Base-by-base conservation (phyloP, 345 rosid genomes). In the Schrenkiella parvula region DNA sequence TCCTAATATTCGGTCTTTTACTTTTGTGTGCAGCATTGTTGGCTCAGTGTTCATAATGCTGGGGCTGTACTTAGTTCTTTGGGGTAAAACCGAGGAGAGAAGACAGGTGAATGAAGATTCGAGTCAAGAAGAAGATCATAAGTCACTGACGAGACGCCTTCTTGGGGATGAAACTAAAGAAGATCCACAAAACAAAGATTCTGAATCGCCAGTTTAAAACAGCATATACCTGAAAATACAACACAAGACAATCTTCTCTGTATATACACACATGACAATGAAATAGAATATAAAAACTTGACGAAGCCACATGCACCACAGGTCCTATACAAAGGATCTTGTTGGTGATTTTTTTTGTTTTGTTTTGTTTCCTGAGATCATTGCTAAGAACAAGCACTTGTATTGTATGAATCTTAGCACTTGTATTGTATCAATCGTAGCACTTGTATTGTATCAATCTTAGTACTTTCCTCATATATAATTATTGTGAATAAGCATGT, bases 71-170 rank as follows among this genome's bases (percentile, higher is more conserved):
- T 79, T 78, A 7, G 86, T 87, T 25, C 72, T 85, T 1, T 86
- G 89, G 92, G 91, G 91, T 4, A 87, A 88, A 81, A 69, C 69
- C 1, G 76, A 82, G 66, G 93, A 88, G 79, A 80, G 74, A 73
- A 79, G 53, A 56, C 34, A 55, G 9, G 32, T 55, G 44, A 28
- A 28, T 35, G 38, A 51, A 72, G 62, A 29, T 8, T 9, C 13
- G 14, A 75, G 63, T 38, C 55, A 50, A 48, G 76, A 81, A 71
- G 82, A 70, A n/a, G 47, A 59, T 2, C 48, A 74, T 22, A 80
- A 78, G 17, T 42, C 78, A 32, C 57, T 87, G 35, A 82, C 84
- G 68, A 79, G 52, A 61, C 79, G 35, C 31, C 84, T 84, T 38
- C 88, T 87, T 54, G 68, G 42, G 21, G 68, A 51, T 44, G 73